Evolutionary conservation across 2,329 filamentous ascomycete species (phyloP), one percentile per base, ranked within the genome.

Genomic region (Polytolypa hystricis): DNA sequence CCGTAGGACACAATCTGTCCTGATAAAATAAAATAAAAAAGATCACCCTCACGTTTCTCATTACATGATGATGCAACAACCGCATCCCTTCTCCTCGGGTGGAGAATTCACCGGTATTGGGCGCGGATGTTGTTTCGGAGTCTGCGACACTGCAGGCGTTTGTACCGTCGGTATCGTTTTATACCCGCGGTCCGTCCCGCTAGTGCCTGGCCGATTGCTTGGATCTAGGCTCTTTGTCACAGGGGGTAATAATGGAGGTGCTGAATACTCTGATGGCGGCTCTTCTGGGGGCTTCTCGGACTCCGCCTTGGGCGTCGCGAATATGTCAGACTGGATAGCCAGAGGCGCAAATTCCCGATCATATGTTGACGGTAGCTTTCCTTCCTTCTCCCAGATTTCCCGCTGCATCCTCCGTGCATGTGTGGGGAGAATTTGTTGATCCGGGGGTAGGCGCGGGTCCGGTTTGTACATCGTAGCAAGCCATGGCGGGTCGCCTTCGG

Each of bases 401-500:
- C 95, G 89, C 57, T 91, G 84, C 58, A 96, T 71, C 38, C 84
- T 74, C 51, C 81, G 85, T 9, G 91, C 91, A 44, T 96, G 86
- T 0, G 91, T 96, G 1, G 91, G 91, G 8, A 98, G 75, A 36
- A 98, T 78, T 55, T 98, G 91, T 58, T 98, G 84, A 43, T 98
- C 91, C 0, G 86, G 91, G 4, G 91, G 91, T 21, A 98, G 68
- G 42, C 86, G 80, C 19, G 91, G 91, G 55, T 98, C 91, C 0
- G 91, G 91, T 53, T 93, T 93, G 61, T 95, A 98, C 61, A 93
- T 85, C 15, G 82, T 84, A 30, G 91, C 75, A 61, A 96, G 74
- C 91, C 91, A 98, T 35, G 91, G 91, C 7, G 91, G 86, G 37
- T 96, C 89, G 14, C 91, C 91, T 65, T 96, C 91, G 1, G 87